phyloP scores from a whole-genome alignment of 305 asterid genomes.

The Stenogyne calaminthoides region DNA sequence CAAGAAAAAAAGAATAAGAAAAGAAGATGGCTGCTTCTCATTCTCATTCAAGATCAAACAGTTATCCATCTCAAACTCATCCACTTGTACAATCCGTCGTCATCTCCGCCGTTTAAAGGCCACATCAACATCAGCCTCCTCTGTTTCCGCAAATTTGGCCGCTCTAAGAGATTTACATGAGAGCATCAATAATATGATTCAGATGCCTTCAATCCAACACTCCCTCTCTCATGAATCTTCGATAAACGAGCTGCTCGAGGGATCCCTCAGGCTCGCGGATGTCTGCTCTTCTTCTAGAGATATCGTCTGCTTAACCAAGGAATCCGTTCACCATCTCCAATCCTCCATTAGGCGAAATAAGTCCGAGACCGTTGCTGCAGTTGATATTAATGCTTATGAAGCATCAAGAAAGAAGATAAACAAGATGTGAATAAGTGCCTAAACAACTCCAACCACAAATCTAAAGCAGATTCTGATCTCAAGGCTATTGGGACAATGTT shows the following conservation, averaged over 20 bases:
- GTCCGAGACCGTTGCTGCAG: not conserved
- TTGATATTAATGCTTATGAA: constrained; percentile 27
- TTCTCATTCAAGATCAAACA: constrained; percentile 42
- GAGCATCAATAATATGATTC: constrained; percentile 32
- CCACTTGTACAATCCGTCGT: constrained; percentile 20
- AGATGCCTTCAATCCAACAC: constrained; percentile 33
- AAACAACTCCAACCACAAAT: constrained; percentile 1
- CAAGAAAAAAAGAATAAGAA: not conserved
- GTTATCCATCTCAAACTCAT: too few species aligned
- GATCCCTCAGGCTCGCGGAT: constrained; percentile 33
- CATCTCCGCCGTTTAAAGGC: constrained; percentile 25
- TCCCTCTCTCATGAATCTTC: not conserved
- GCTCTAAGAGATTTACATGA: constrained; percentile 37
- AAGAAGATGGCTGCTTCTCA: constrained; percentile 36
- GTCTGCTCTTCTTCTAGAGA: constrained; percentile 33
- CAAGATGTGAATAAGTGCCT: constrained; percentile 25
- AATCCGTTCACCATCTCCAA: constrained; percentile 37
- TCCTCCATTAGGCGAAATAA: constrained; percentile 39
- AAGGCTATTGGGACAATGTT: constrained; percentile 24
- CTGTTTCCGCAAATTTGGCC: not conserved
- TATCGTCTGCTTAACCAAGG: constrained; percentile 5
- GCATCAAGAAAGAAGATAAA: constrained; percentile 36
- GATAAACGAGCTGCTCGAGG: constrained; percentile 34
- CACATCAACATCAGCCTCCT: constrained; percentile 26
- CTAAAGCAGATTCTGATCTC: constrained; percentile 1